phyloP scores from a whole-genome alignment of 1,284 basidiomycete genomes.

The Sphagnurus paluster region DNA sequence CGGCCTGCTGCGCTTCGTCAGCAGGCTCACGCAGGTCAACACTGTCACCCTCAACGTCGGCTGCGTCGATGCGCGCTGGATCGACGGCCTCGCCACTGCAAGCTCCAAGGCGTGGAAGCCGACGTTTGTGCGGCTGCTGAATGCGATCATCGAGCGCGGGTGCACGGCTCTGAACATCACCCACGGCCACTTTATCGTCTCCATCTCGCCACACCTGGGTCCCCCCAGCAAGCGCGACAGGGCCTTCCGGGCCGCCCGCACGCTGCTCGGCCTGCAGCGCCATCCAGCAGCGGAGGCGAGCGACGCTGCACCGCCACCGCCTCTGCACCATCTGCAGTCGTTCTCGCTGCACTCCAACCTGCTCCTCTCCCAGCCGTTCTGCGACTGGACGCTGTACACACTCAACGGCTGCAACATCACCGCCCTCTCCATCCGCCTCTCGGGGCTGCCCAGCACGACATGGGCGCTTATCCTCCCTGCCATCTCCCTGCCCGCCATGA shows the following conservation, averaged over 20 bases:
- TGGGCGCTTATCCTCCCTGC: conserved; percentile 17
- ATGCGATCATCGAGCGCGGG: conserved; percentile 12
- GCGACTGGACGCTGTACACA: conserved; percentile 21
- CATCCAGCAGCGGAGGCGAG: conserved; percentile 1
- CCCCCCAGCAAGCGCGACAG: not conserved
- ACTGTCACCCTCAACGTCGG: conserved; percentile 17
- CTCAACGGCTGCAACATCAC: conserved; percentile 17
- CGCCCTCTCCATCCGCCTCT: conserved; percentile 19
- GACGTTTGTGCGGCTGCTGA: conserved; percentile 17
- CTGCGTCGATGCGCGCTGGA: conserved; percentile 21
- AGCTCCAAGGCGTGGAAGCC: conserved; percentile 16
- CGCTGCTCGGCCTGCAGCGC: conserved; percentile 8
- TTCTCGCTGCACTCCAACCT: conserved; percentile 19
- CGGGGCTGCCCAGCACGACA: conserved; percentile 13
- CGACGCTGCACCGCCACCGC: no score
- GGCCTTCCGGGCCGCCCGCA: conserved; percentile 3
- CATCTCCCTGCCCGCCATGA: conserved; percentile 19
- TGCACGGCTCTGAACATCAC: conserved; percentile 18
- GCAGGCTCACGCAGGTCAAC: conserved; percentile 11
- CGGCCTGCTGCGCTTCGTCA: conserved; percentile 17
- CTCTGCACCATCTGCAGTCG: conserved; percentile 9
- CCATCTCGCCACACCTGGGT: no score
- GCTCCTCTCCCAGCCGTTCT: conserved; percentile 20
- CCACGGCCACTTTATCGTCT: conserved; percentile 17
- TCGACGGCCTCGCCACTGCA: conserved; percentile 17